These are phyloP conservation scores for Cordyceps javanica DNA, from an alignment of 2,329 filamentous ascomycete genomes.

Conservation along the genomic window DNA sequence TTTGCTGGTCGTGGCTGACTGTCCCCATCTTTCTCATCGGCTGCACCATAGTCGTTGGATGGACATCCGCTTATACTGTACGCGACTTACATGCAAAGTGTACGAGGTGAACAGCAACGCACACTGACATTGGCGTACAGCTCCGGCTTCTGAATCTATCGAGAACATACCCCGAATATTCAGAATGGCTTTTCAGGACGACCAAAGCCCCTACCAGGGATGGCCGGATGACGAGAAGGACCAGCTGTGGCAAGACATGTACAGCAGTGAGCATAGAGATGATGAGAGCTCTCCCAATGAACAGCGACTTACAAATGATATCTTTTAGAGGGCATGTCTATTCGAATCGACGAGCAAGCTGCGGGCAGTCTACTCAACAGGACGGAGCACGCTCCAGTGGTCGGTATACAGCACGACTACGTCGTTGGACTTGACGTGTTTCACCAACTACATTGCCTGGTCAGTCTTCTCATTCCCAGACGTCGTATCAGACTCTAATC, in stretches of 20 bases:
- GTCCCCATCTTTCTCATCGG: not conserved
- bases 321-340: not conserved
- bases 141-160: not conserved
- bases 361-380: not conserved
- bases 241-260: slow-evolving; percentile 10
- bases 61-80: not conserved
- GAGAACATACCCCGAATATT: not conserved
- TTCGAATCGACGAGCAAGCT: slow-evolving; percentile 1
- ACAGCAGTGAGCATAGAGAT: not conserved
- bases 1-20: not conserved
- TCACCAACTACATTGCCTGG: slow-evolving; percentile 13
- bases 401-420: slow-evolving; percentile 9
- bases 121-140: not conserved
- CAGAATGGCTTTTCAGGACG: not conserved
- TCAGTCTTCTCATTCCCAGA: not conserved
- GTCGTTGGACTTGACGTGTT: slow-evolving; percentile 13
- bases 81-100: not conserved
- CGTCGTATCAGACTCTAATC: not conserved
- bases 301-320: not conserved
- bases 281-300: not conserved
- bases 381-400: not conserved
- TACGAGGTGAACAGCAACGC: not conserved
- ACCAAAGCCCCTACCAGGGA: slow-evolving; percentile 11
- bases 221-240: slow-evolving; percentile 11
- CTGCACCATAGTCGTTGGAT: not conserved